These are phyloP conservation scores for Digitaria exilis DNA, from an alignment of 202 grass and related monocot species.

Conservation along the genomic window DNA sequence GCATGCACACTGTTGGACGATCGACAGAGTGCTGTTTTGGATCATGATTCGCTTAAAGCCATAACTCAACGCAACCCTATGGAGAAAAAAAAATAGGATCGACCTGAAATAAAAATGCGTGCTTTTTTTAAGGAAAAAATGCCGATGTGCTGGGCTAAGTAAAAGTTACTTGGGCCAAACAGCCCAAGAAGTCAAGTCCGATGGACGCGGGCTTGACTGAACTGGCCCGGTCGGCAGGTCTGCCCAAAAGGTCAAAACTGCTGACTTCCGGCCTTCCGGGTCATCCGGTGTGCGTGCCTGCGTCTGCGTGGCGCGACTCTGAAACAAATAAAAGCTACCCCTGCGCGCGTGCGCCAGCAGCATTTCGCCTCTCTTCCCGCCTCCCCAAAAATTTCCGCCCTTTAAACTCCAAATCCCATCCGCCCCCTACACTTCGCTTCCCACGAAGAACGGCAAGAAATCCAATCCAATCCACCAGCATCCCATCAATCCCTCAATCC, in stretches of 20 bases:
- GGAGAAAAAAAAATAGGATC: no score
- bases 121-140: no score
- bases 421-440: not conserved
- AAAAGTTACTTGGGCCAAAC: not conserved
- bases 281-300: no score
- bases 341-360: not conserved
- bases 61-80: no score
- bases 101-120: no score
- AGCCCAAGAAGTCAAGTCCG: not conserved
- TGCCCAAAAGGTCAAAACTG: not conserved
- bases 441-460: not conserved
- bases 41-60: no score
- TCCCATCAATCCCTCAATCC: not conserved
- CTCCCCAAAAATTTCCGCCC: not conserved
- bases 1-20: no score
- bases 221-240: not conserved
- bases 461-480: not conserved
- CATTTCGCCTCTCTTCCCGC: conserved; percentile 5
- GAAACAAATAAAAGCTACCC: not conserved
- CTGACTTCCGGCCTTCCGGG: no score
- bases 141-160: not conserved
- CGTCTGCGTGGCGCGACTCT: no score
- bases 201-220: not conserved
- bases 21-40: no score
- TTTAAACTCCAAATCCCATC: not conserved